phyloP scores from a whole-genome alignment of 805 yeast species.

The Schwanniomyces polymorphus region DNA sequence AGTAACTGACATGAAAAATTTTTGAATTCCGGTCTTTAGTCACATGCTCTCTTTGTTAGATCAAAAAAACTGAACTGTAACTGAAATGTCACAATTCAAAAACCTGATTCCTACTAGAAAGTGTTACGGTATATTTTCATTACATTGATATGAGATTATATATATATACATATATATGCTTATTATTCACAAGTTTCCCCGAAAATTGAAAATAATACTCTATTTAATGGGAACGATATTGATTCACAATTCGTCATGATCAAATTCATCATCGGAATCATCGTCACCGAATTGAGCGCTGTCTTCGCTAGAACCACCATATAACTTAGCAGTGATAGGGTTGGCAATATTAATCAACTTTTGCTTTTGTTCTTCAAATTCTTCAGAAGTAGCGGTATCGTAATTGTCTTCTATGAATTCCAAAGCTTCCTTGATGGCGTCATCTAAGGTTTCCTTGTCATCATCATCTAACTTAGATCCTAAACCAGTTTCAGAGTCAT shows the following conservation, averaged over 20 bases:
- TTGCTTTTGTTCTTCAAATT: conserved; percentile 86
- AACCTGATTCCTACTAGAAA: too few species aligned
- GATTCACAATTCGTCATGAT: conserved; percentile 44
- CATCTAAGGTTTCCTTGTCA: conserved; percentile 84
- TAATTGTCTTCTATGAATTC: conserved; percentile 84
- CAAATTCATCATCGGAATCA: conserved; percentile 44
- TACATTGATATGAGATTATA: neutral
- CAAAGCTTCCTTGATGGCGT: conserved; percentile 82
- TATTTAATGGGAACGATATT: neutral
- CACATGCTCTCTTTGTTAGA: neutral
- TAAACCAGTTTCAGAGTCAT: conserved; percentile 43
- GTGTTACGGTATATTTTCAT: too few species aligned
- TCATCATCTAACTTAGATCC: conserved; percentile 84
- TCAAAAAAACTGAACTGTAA: too few species aligned
- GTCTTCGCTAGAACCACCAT: conserved; percentile 53
- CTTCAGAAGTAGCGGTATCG: conserved; percentile 88
- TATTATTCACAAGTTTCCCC: neutral
- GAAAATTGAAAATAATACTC: neutral
- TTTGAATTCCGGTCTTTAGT: neutral
- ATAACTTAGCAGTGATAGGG: conserved; percentile 88
- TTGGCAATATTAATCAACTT: conserved; percentile 77
- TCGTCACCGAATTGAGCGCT: conserved; percentile 42
- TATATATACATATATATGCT: neutral
- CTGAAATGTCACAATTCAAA: too few species aligned
- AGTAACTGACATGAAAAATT: neutral